Evolutionary conservation across 441 rosid genomes (phyloP).

Genomic region (Bocquillonia castaneifolia): DNA sequence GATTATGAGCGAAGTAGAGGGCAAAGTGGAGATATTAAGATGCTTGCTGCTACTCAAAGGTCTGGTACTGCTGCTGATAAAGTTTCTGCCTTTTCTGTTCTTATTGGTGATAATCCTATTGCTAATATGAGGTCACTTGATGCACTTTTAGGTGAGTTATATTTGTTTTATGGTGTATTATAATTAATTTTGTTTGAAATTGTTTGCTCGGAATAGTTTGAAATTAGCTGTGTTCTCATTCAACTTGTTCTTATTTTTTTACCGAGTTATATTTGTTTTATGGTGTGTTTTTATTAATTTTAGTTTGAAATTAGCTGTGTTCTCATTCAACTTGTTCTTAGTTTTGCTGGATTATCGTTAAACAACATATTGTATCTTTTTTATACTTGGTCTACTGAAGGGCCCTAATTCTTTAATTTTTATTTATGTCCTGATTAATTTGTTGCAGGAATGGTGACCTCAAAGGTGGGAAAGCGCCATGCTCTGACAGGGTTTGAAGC

Average conservation of each 20-base stretch:
- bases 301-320: no score
- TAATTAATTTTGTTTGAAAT: background rate
- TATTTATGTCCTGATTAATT: constrained; percentile 3
- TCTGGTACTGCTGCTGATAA: constrained; percentile 90
- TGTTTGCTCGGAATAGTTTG: background rate
- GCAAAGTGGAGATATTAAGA: constrained; percentile 75
- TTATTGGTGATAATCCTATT: constrained; percentile 82
- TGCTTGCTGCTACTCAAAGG: constrained; percentile 73
- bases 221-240: no score
- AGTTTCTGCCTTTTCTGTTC: constrained; percentile 78
- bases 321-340: background rate
- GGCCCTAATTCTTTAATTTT: background rate
- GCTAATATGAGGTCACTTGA: constrained; percentile 92
- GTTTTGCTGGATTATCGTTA: background rate
- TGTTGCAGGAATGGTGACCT: constrained; percentile 77
- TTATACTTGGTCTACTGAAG: background rate
- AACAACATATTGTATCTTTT: background rate
- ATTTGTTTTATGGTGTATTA: background rate
- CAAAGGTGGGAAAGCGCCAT: constrained; percentile 89
- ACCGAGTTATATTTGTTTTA: background rate
- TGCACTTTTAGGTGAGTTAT: constrained; percentile 62
- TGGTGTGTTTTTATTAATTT: background rate
- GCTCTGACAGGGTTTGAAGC: constrained; percentile 86
- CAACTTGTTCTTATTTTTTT: background rate
- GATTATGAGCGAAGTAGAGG: constrained; percentile 69